These are phyloP conservation scores for Aspergillus versicolor DNA, from an alignment of 2,329 filamentous ascomycete species.

Conservation along the genomic window DNA sequence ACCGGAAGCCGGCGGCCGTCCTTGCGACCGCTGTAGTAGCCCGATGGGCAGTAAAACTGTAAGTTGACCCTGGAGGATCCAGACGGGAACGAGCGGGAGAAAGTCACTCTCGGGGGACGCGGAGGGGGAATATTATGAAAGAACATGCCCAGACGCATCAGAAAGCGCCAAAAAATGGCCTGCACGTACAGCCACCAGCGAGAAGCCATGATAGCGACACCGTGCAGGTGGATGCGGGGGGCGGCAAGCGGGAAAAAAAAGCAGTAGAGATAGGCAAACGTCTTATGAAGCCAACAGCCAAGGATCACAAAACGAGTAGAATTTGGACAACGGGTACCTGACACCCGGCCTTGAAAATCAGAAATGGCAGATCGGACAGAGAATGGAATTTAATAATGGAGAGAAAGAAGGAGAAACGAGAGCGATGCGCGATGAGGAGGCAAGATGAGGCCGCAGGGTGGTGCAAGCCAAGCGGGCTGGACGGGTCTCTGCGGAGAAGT, in stretches of 20 bases:
- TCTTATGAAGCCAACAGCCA: neutral
- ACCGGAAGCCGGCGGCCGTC: constrained; percentile 53
- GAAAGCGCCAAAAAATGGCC: constrained; percentile 64
- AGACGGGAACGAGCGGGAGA: constrained; percentile 57
- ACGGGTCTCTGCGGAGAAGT: neutral
- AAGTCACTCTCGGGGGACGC: constrained; percentile 59
- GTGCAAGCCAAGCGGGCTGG: constrained; percentile 5
- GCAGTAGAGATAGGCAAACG: neutral
- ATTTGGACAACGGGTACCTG: neutral
- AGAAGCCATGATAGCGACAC: constrained; percentile 31
- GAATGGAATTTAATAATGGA: neutral
- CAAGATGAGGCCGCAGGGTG: neutral
- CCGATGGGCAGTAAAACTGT: constrained; percentile 60
- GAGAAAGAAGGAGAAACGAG: neutral
- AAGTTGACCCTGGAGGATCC: constrained; percentile 52
- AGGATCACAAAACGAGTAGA: neutral
- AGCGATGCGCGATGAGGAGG: neutral
- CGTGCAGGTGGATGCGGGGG: neutral
- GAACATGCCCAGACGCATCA: constrained; percentile 69
- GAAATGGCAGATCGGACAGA: neutral
- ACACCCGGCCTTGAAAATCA: neutral
- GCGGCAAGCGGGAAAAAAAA: neutral
- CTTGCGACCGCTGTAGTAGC: constrained; percentile 33
- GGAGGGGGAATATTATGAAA: constrained; percentile 64
- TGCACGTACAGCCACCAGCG: constrained; percentile 63